Base-by-base conservation (phyloP, 192 early-diverging fungal genomes). In the Umbelopsis ramanniana region DNA sequence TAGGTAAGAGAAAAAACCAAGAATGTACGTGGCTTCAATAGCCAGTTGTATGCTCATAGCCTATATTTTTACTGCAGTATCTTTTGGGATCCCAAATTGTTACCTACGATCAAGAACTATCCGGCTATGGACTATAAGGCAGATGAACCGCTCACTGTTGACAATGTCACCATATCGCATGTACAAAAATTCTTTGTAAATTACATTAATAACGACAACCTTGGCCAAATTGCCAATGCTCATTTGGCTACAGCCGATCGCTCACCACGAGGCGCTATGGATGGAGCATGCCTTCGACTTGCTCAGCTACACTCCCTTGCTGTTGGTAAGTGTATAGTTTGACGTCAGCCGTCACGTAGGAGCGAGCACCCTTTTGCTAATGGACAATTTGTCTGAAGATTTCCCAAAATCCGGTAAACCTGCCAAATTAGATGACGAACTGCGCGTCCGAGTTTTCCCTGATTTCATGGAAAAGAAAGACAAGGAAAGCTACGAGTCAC, bases 381-480 rank as follows among this genome's bases (percentile, higher is more conserved):
- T 37, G 8, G 17, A 45, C 15, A n/a, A 37, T 14, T 22, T 38
- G 26, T 15, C 15, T 0, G 0, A 23, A 66, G 93, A 94, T 75
- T 94, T 89, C 40, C 84, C 88, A 9, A 94, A 94, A 71, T 86
- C 89, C 15, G 88, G 87, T 1, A 81, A 77, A 17, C 87, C 91
- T 22, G 89, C 87, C 4, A 46, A 45, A 10, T 72, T 92, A 37
- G 72, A 63, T 19, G 29, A 46, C 0, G 84, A 84, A 10, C 73
- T 89, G 2, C 48, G 73, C 24, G 83, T 84, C 5, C 72, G 69
- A 33, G 23, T 22, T 14, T 90, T 83, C 29, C 93, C 93, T 7
- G 89, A 92, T 67, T 94, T 92, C 68, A 94, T 94, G 93, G 83
- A 90, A 68, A 91, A 90, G 63, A 46, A 75, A 6, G 72, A 77